These are phyloP conservation scores for Saturnispora besseyi DNA, from an alignment of 805 yeast genomes.

Conservation along the genomic window DNA sequence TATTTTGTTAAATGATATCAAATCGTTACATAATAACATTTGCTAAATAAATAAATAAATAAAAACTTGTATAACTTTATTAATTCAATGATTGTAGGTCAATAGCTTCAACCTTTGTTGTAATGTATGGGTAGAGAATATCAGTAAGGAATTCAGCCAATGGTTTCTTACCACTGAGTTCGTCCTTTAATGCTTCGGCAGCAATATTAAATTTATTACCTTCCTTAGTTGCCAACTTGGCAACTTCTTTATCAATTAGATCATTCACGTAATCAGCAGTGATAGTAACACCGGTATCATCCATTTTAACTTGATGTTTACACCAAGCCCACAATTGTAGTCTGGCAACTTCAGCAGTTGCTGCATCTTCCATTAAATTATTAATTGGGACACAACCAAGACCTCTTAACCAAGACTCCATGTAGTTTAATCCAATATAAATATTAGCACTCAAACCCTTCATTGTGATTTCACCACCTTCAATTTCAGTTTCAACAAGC, in stretches of 20 bases:
- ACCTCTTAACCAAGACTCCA: slow-evolving; percentile 82
- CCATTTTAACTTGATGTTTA: slow-evolving; percentile 51
- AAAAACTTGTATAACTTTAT: background rate
- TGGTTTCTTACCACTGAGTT: slow-evolving; percentile 54
- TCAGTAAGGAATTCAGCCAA: slow-evolving; percentile 74
- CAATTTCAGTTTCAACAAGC: slow-evolving; percentile 55
- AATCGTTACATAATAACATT: slow-evolving; percentile 5
- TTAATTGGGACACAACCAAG: slow-evolving; percentile 81
- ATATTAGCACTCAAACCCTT: slow-evolving; percentile 64
- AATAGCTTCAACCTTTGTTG: slow-evolving; percentile 34
- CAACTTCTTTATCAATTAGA: slow-evolving; percentile 55
- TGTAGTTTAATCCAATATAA: slow-evolving; percentile 68
- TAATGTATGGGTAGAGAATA: slow-evolving; percentile 63
- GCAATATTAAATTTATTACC: slow-evolving; percentile 64
- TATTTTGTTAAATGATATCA: slow-evolving; percentile 11
- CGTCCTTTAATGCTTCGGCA: slow-evolving; percentile 62
- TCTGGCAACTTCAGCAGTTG: slow-evolving; percentile 82
- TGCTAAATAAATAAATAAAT: slow-evolving; percentile 3
- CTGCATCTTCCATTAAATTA: slow-evolving; percentile 83
- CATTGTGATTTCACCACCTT: slow-evolving; percentile 55
- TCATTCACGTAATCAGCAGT: slow-evolving; percentile 51
- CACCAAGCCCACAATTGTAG: slow-evolving; percentile 81
- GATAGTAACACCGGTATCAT: slow-evolving; percentile 49
- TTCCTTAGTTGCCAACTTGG: slow-evolving; percentile 41
- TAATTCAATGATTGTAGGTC: slow-evolving; percentile 25